A percentile compares a stretch with the other conserved stretches of the same genome.
Evolutionary conservation across 2,329 filamentous ascomycete genomes (phyloP).

Genomic region (Clonostachys chloroleuca): DNA sequence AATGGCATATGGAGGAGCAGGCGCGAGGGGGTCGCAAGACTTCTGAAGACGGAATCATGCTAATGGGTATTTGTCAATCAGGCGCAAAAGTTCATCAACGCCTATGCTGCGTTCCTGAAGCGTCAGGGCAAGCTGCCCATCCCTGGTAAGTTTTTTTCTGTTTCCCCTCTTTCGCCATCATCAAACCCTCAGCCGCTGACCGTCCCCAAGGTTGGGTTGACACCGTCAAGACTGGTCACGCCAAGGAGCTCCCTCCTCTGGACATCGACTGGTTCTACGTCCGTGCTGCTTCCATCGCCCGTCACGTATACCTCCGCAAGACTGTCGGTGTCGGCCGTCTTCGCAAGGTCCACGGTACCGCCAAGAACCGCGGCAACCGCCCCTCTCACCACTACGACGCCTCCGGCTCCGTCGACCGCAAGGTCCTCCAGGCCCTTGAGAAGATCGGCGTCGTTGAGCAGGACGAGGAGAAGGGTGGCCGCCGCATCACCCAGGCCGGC

Average conservation of each 20-base stretch:
- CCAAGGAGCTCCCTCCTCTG: conserved; percentile 97
- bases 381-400: conserved; percentile 95
- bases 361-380: conserved; percentile 93
- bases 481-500: conserved; percentile 95
- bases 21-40: conserved; percentile 70
- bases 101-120: conserved; percentile 88
- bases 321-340: conserved; percentile 97
- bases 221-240: conserved; percentile 96
- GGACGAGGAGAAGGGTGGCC: conserved; percentile 97
- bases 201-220: conserved; percentile 81
- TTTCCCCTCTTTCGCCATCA: neutral
- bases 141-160: conserved; percentile 76
- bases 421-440: conserved; percentile 95
- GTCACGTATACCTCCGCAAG: conserved; percentile 99
- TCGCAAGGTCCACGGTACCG: conserved; percentile 90
- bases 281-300: conserved; percentile 90
- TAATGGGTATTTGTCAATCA: conserved; percentile 54
- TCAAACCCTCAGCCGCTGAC: neutral
- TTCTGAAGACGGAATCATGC: conserved; percentile 71
- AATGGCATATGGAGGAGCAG: conserved; percentile 44
- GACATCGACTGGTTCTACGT: conserved; percentile 95
- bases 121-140: conserved; percentile 90
- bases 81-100: conserved; percentile 85
- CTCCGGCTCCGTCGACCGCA: conserved; percentile 93
- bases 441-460: conserved; percentile 98